These are phyloP conservation scores for Corymbia citriodora DNA, from an alignment of 441 rosid species.

Conservation along the genomic window DNA sequence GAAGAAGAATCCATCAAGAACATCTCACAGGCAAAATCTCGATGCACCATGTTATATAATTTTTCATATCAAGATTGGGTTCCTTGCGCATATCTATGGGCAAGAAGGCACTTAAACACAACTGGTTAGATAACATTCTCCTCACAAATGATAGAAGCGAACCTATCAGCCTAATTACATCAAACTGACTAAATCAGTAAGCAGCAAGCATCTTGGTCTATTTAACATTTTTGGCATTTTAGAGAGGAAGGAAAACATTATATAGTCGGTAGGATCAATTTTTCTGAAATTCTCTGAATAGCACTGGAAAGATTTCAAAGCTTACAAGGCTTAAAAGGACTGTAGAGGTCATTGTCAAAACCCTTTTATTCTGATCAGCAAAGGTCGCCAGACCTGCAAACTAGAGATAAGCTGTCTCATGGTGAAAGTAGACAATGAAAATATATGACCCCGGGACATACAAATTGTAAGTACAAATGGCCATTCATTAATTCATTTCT, in stretches of 20 bases:
- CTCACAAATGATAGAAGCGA: background rate
- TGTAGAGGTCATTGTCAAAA: background rate
- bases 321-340: constrained; percentile 3
- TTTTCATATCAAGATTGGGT: background rate
- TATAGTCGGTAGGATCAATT: background rate
- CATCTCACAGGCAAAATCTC: background rate
- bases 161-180: background rate
- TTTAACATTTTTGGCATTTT: background rate
- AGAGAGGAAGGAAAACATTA: background rate
- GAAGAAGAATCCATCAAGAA: background rate
- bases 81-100: background rate
- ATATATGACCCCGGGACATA: background rate
- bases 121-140: background rate
- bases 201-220: background rate
- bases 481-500: background rate
- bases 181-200: background rate
- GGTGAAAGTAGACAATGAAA: background rate
- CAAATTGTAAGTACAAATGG: background rate
- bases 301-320: background rate
- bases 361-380: constrained; percentile 1
- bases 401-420: background rate
- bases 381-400: constrained; percentile 4
- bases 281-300: background rate
- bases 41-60: background rate
- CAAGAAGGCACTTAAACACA: background rate